A percentile compares a stretch with the other conserved stretches of the same genome.
phyloP scores from a whole-genome alignment of 2,329 filamentous ascomycete species.

The Fusarium denticulatum region DNA sequence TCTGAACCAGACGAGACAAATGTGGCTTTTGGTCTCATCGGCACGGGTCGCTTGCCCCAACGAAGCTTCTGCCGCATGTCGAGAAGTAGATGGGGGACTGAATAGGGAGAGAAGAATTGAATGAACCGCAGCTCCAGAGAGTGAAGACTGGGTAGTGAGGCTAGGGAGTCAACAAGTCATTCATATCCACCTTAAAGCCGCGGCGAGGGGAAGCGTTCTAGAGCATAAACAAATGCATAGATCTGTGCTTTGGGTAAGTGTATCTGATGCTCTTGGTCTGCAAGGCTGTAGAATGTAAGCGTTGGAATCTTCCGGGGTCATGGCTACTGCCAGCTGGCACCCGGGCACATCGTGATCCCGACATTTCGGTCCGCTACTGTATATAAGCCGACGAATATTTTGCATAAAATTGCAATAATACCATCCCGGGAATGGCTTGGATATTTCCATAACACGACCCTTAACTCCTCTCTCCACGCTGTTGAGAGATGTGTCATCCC shows the following conservation, averaged over 20 bases:
- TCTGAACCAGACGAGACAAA: rapidly evolving
- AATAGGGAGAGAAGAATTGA: not conserved
- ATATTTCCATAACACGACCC: not conserved
- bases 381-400: not conserved
- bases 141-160: constrained; percentile 40
- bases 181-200: constrained; percentile 37
- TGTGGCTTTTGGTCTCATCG: not conserved
- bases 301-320: constrained; percentile 25
- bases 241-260: constrained; percentile 43
- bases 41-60: not conserved
- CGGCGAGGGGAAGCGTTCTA: constrained; percentile 48
- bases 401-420: too few relatives aligned
- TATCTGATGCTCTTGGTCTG: constrained; percentile 47
- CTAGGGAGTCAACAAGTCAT: constrained; percentile 43
- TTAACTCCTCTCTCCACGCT: not conserved
- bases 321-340: not conserved
- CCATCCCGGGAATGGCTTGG: not conserved
- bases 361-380: not conserved
- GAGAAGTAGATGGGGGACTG: not conserved
- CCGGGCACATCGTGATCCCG: not conserved
- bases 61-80: not conserved
- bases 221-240: constrained; percentile 46
- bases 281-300: constrained; percentile 46
- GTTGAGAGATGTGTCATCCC: constrained; percentile 46
- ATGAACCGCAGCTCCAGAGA: constrained; percentile 48